Evolutionary conservation across 164 flowering plant genomes (phyloP), one percentile per base, ranked within the genome.

Genomic region (Stephania japonica): DNA sequence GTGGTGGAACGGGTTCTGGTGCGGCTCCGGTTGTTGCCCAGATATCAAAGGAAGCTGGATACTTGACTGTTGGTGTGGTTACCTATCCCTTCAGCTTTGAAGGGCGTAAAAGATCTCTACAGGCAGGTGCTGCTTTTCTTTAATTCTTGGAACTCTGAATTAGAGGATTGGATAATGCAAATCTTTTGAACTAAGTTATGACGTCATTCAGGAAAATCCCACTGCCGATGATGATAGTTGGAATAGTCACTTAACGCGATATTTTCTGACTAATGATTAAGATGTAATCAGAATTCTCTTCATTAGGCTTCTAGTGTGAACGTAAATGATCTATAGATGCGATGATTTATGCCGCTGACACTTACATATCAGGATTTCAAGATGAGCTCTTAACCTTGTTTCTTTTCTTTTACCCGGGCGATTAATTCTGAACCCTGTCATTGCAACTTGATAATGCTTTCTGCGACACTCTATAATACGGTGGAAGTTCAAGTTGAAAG

Each of bases 11-110:
- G 6, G 99, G 99, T 14, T 95, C 99, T 42, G 99, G 97, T 75
- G 99, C 99, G 78, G 99, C 99, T 67, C 99, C 98, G 41, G 88
- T 95, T 75, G 91, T 95, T 68, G 99, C 99, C 42, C 97, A 91
- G 80, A 89, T 95, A 80, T 78, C 99, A 50, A 96, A 87, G 75
- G 97, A 91, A 73, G 94, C 99, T 5, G 99, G 99, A 69, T 96
- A 93, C 81, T 80, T 96, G 81, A 96, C 99, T 75, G 99, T 96
- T 38, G 99, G 99, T 71, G 99, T 96, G 61, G 98, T 96, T 56
- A 93, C 99, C 63, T 96, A 90, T 75, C 97, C 99, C 26, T 95
- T 95, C 86, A 91, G 98, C 81, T 95, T 95, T 81, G 99, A 95
- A 81, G 99, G 99, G 65, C 97, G 99, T 66, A 93, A 90, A 83